phyloP scores from a whole-genome alignment of 768 basidiomycete species.

The Boletus reticuloceps region DNA sequence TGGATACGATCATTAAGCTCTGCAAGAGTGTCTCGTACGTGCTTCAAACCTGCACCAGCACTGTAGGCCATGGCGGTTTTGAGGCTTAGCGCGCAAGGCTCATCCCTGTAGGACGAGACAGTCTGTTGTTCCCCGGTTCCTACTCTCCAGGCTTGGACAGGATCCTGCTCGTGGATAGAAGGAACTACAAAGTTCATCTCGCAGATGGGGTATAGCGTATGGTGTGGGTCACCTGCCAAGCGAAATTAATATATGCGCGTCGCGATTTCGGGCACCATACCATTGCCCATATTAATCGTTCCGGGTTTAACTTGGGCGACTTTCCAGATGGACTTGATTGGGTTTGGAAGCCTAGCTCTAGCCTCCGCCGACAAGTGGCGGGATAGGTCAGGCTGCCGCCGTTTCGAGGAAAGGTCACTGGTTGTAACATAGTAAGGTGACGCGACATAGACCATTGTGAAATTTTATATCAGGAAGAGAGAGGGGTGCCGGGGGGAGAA shows the following conservation, averaged over 20 bases:
- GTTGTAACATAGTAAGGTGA: conserved; percentile 11
- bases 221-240: conserved; percentile 32
- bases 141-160: conserved; percentile 30
- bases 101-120: conserved; percentile 29
- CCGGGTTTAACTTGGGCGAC: conserved; percentile 33
- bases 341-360: conserved; percentile 32
- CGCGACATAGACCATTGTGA: conserved; percentile 28
- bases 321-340: conserved; percentile 38
- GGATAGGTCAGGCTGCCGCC: conserved; percentile 28
- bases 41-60: conserved; percentile 34
- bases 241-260: background rate
- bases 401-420: conserved; percentile 17
- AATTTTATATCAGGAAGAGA: background rate
- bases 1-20: conserved; percentile 37
- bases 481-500: too few relatives aligned
- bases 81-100: conserved; percentile 29
- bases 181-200: conserved; percentile 36
- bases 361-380: conserved; percentile 37
- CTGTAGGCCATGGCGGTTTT: conserved; percentile 39
- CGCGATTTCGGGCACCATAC: conserved; percentile 10
- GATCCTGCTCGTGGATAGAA: conserved; percentile 25
- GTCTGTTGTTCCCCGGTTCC: conserved; percentile 28
- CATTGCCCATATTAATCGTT: conserved; percentile 39
- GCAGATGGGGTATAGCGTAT: conserved; percentile 31
- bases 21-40: conserved; percentile 33